Conservation (phyloP, 176 grass and related monocot species). For the Calamus simplicifolius region DNA sequence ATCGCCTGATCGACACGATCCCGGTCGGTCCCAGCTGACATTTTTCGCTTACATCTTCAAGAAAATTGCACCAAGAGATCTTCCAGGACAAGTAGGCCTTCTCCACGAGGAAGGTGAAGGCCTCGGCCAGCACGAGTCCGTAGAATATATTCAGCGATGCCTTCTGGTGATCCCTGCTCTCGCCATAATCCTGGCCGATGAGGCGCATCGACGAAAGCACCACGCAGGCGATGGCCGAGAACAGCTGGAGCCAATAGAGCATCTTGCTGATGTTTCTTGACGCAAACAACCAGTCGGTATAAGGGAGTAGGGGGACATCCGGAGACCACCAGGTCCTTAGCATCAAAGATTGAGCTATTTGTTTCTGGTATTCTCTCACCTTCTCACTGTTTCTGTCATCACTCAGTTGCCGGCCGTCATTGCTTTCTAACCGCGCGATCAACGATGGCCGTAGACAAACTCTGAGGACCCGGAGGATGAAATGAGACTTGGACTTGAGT, state of each 20-base stretch:
- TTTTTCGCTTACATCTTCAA: neutral
- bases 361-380: constrained; percentile 21
- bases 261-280: constrained; percentile 35
- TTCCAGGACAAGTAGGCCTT: no score
- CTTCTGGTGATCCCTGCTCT: no score
- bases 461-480: constrained; percentile 13
- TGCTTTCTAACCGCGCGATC: neutral
- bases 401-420: neutral
- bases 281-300: constrained; percentile 43
- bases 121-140: no score
- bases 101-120: no score
- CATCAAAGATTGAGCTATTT: constrained; percentile 3
- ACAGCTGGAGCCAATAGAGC: constrained; percentile 41
- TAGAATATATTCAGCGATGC: no score
- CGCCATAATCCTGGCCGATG: constrained; percentile 22
- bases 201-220: constrained; percentile 40
- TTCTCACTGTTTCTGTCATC: neutral
- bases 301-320: constrained; percentile 41
- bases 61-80: no score
- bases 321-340: constrained; percentile 15
- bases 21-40: constrained; percentile 31
- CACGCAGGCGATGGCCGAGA: constrained; percentile 36
- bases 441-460: constrained; percentile 9
- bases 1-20: constrained; percentile 35
- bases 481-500: constrained; percentile 29